Evolutionary conservation across 1,284 basidiomycete species (phyloP).

Genomic region (Sphaerobolus stellatus): DNA sequence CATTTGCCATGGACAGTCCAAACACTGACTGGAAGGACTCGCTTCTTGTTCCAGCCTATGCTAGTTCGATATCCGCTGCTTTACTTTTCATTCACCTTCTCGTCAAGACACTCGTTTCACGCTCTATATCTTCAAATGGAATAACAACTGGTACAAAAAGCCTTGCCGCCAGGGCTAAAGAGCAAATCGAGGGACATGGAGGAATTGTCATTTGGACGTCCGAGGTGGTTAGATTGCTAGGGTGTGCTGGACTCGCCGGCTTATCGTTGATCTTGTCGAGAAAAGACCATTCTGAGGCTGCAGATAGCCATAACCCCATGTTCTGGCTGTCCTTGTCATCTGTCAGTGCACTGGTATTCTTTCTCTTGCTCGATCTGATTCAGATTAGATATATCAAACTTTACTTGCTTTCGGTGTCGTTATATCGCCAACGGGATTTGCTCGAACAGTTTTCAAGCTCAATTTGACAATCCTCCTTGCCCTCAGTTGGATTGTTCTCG

Average conservation of each 20-base stretch:
- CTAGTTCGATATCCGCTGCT: not conserved
- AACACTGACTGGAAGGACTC: not conserved
- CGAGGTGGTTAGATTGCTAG: not conserved
- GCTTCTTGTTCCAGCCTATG: not conserved
- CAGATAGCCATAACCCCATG: not conserved
- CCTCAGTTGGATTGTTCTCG: slow-evolving; percentile 12
- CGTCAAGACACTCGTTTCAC: not conserved
- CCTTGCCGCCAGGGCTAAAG: not conserved
- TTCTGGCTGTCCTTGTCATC: not conserved
- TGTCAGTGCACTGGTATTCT: not conserved
- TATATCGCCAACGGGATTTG: not conserved
- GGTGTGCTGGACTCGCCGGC: not conserved
- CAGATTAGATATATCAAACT: not conserved
- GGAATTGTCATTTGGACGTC: not conserved
- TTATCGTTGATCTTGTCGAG: not conserved
- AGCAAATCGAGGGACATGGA: not conserved
- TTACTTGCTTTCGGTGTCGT: not conserved
- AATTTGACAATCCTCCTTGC: slow-evolving; percentile 16
- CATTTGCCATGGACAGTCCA: not conserved
- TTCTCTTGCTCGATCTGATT: not conserved
- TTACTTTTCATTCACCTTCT: not conserved
- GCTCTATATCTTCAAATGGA: not conserved
- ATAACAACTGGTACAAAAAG: not conserved
- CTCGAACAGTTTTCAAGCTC: not conserved
- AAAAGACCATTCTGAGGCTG: not conserved